Base-by-base conservation (phyloP, 371 early-diverging fungal genomes). In the Dinochytrium kinnereticum region DNA sequence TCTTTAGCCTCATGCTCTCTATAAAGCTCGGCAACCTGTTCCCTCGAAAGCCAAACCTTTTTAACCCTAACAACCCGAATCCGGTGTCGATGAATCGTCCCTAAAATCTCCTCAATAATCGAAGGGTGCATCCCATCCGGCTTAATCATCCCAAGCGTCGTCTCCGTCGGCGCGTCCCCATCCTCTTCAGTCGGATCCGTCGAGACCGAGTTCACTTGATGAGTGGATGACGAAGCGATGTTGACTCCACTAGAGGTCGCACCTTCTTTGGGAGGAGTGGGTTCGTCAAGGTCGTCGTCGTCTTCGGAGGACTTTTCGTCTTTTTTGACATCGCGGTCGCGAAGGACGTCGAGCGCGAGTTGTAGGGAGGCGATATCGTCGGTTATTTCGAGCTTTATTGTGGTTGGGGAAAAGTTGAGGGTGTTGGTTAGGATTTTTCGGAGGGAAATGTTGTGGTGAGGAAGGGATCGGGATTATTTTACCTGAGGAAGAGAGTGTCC, bases 131-230 rank as follows among this genome's bases (percentile, higher is more conserved):
- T 84, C 19, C 83, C 86, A 64, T 88, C 88, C 3, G 89, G 89
- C 75, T 88, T 88, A 76, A 88, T 84, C 38, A 88, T 68, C 2
- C 86, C 87, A 19, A 88, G 72, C 1, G 89, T 88, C n/a, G 72
- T 59, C 40, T 83, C 81, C 13, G 75, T 70, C 13, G 79, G 68
- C 0, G 50, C 37, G 7, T 66, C 66, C 2, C 40, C 66, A 17
- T 66, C 66, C 7, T 3, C 36, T 7, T 28, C 61, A 53, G 26
- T 26, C n/a, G n/a, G 5, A 5, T 53, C 55, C 5, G 55, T 53
- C n/a, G 55, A 5, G 49, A 44, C 21, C 21, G 13, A 10, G 49
- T 10, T 44, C 13, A 21, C 49, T 44, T 44, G 13, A 21, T 44
- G 13, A 13, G 49, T 21, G 21, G 49, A 21, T 10, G 49, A 10